Base-by-base conservation (phyloP, 2,329 filamentous ascomycete genomes). In the Orbilia brochopaga region DNA sequence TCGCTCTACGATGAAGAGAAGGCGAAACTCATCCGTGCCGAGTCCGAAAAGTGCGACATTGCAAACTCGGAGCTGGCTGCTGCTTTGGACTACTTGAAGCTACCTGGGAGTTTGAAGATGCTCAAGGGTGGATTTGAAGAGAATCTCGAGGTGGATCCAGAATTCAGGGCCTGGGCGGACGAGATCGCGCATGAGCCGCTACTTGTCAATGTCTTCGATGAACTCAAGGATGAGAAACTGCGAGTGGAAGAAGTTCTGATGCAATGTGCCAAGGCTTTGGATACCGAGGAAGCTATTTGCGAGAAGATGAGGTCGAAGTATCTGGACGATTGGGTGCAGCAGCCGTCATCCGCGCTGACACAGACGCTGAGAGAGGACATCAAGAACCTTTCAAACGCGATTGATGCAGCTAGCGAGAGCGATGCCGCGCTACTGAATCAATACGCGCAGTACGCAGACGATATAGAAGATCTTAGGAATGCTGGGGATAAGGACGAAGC, bases 231-330 rank as follows among this genome's bases (percentile, higher is more conserved):
- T 24, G 90, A 94, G 76, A 96, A 93, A 79, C 85, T 90, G 17
- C 84, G 86, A 0, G 90, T 97, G 11, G 79, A 91, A 24, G 83
- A 83, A 1, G 85, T 87, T 1, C 80, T 99, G 63, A 92, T 97
- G 64, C 86, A 86, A 65, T 91, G 91, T 76, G 87, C 88, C 62
- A 96, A 96, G 79, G 90, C 95, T 77, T 81, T 99, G 46, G 94
- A 99, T 75, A 92, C 94, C 87, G 94, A 99, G 79, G 95, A 97
- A 81, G 95, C 91, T 63, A 91, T 97, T 0, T 99, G 94, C 79
- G 94, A 99, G 79, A 99, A 97, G 83, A 99, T 99, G 94, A 87
- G 94, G 52, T 95, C 92, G 11, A 99, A 99, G 79, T 97, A 97
- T 78, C 92, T 93, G 62, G 85, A 84, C 27, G 93, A 97, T 61